Percentiles rank a stretch among this genome's conserved stretches.
Evolutionary conservation across 805 yeast genomes (phyloP).

Genomic region (Yarrowia divulgata): DNA sequence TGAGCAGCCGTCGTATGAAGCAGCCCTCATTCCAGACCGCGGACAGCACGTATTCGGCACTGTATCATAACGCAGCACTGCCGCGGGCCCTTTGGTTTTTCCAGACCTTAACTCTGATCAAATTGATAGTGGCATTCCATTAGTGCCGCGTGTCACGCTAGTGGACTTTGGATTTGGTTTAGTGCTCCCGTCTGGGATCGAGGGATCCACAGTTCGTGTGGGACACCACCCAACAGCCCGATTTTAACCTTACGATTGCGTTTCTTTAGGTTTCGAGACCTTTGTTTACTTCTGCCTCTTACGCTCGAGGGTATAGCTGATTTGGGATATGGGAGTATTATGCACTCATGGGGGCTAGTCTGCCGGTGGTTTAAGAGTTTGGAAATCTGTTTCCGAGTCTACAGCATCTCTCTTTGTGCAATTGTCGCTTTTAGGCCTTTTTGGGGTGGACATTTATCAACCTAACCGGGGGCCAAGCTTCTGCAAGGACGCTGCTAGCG

Average conservation of each 20-base stretch:
- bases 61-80: not conserved
- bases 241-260: not conserved
- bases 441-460: not conserved
- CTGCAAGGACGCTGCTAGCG: conserved; percentile 3
- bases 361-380: not conserved
- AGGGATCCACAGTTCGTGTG: conserved; percentile 7
- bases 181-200: conserved; percentile 17
- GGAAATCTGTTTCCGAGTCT: not conserved
- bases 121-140: conserved; percentile 10
- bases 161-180: not conserved
- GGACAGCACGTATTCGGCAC: not conserved
- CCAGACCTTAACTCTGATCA: conserved; percentile 12
- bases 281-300: conserved; percentile 20
- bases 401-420: too few species aligned
- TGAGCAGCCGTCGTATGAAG: not conserved
- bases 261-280: conserved; percentile 2
- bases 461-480: conserved; percentile 5
- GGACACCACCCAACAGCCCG: not conserved
- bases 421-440: too few species aligned
- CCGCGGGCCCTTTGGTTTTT: not conserved
- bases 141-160: conserved; percentile 6
- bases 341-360: not conserved
- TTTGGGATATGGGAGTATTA: not conserved
- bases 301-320: not conserved
- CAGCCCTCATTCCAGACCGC: conserved; percentile 1